Conservation (phyloP, 805 yeast species). For the Torulaspora indica region DNA sequence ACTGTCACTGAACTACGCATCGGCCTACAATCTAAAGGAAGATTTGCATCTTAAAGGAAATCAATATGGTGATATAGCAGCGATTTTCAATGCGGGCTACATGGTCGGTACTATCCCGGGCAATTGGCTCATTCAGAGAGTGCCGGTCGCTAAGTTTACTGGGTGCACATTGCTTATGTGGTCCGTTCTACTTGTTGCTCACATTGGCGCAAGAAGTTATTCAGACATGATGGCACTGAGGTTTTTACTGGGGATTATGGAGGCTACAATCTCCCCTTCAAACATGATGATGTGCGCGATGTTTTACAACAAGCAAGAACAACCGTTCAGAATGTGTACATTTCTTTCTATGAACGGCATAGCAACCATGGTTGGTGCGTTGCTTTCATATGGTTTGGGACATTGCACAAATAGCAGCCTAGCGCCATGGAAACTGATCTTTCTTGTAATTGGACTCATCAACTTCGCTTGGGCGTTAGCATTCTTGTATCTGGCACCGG, state of each 20-base stretch:
- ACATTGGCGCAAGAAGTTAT: constrained; percentile 20
- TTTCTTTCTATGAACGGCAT: constrained; percentile 37
- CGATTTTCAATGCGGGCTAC: constrained; percentile 41
- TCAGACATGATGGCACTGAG: constrained; percentile 21
- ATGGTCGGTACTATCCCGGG: constrained; percentile 30
- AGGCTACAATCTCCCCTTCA: constrained; percentile 35
- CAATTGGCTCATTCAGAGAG: constrained; percentile 21
- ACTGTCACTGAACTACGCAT: constrained; percentile 18
- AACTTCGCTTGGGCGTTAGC: constrained; percentile 37
- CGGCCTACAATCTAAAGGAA: constrained; percentile 24
- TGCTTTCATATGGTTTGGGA: constrained; percentile 29
- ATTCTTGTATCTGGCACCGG: constrained; percentile 36
- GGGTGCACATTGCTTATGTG: constrained; percentile 20
- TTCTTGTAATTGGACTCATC: constrained; percentile 33
- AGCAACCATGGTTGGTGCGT: constrained; percentile 28
- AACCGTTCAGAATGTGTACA: constrained; percentile 35
- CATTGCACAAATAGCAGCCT: constrained; percentile 22
- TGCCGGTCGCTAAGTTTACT: constrained; percentile 29
- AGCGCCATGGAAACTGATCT: constrained; percentile 28
- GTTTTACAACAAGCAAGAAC: constrained; percentile 35
- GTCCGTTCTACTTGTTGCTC: constrained; percentile 19
- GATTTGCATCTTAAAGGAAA: constrained; percentile 41
- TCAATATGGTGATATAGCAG: constrained; percentile 38
- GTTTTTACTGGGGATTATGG: constrained; percentile 27
- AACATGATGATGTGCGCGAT: constrained; percentile 35